A percentile compares a stretch with the other conserved stretches of the same genome.
phyloP scores from a whole-genome alignment of 768 basidiomycete genomes.

The Phylloporus scabripes region DNA sequence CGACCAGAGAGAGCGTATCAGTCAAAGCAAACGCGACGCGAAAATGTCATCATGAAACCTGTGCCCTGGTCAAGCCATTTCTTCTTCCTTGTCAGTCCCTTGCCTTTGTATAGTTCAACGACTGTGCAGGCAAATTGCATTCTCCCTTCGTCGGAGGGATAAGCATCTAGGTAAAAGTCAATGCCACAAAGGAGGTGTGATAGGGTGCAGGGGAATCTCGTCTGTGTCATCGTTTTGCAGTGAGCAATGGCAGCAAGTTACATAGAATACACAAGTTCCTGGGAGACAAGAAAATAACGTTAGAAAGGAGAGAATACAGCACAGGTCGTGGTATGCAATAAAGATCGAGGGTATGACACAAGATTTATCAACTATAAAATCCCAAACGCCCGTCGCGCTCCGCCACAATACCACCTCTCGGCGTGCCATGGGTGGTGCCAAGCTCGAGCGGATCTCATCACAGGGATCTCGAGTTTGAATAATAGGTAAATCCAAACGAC shows the following conservation, averaged over 20 bases:
- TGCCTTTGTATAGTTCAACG: too few relatives aligned
- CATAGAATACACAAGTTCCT: not conserved
- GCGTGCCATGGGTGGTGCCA: constrained; percentile 26
- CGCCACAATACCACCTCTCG: constrained; percentile 12
- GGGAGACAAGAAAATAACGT: not conserved
- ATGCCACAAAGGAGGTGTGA: too few relatives aligned
- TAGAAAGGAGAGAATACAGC: constrained; percentile 5
- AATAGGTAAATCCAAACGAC: not conserved
- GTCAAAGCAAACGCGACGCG: too few relatives aligned
- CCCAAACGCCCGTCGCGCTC: constrained; percentile 5
- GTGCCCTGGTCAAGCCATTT: too few relatives aligned
- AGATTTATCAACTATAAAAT: constrained; percentile 6
- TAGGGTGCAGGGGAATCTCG: too few relatives aligned
- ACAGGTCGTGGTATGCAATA: constrained; percentile 17
- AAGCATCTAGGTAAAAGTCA: too few relatives aligned
- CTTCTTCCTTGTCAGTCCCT: too few relatives aligned
- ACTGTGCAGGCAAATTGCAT: too few relatives aligned
- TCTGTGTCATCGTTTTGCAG: too few relatives aligned
- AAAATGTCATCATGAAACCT: too few relatives aligned
- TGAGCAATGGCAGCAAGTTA: not conserved
- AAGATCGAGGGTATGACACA: constrained; percentile 24
- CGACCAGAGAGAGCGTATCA: too few relatives aligned
- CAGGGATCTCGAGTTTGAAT: constrained; percentile 1
- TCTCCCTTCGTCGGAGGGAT: too few relatives aligned
- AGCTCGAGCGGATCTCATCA: constrained; percentile 6